phyloP scores from a whole-genome alignment of 768 basidiomycete genomes.

The Mycena metata region DNA sequence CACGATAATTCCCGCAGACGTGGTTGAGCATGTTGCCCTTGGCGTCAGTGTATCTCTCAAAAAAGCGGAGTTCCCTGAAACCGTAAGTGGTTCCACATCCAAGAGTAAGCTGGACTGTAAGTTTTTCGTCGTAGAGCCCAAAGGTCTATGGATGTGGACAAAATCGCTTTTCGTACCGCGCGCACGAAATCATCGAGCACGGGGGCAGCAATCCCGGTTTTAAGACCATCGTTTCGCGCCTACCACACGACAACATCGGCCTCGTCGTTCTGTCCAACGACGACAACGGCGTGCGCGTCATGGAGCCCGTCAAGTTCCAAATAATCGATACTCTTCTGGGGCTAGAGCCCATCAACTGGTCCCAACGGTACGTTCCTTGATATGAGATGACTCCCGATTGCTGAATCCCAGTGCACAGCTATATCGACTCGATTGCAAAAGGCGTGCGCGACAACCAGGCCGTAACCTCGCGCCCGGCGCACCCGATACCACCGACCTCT shows the following conservation, averaged over 20 bases:
- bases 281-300: slow-evolving; percentile 49
- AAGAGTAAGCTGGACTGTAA: no score
- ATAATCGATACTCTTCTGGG: slow-evolving; percentile 55
- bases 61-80: slow-evolving; percentile 55
- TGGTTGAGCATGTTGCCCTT: slow-evolving; percentile 53
- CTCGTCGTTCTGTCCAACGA: slow-evolving; percentile 58
- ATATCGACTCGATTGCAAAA: slow-evolving; percentile 43
- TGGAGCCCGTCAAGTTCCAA: slow-evolving; percentile 54
- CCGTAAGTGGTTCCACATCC: slow-evolving; percentile 16
- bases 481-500: slow-evolving; percentile 40
- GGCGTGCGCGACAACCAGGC: slow-evolving; percentile 40
- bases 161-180: slow-evolving; percentile 54
- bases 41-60: slow-evolving; percentile 52
- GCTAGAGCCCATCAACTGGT: slow-evolving; percentile 54
- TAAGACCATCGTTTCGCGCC: slow-evolving; percentile 41
- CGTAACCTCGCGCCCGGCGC: slow-evolving; percentile 43
- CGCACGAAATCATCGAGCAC: slow-evolving; percentile 59
- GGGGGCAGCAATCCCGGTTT: slow-evolving; percentile 58
- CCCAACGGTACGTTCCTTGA: slow-evolving; percentile 45
- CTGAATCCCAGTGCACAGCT: slow-evolving; percentile 37
- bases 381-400: no score
- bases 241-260: slow-evolving; percentile 50
- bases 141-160: slow-evolving; percentile 58
- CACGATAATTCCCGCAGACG: slow-evolving; percentile 51
- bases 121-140: slow-evolving; percentile 46